phyloP scores from a whole-genome alignment of 2,329 filamentous ascomycete genomes.

The Arthrobotrys sphaeroides region DNA sequence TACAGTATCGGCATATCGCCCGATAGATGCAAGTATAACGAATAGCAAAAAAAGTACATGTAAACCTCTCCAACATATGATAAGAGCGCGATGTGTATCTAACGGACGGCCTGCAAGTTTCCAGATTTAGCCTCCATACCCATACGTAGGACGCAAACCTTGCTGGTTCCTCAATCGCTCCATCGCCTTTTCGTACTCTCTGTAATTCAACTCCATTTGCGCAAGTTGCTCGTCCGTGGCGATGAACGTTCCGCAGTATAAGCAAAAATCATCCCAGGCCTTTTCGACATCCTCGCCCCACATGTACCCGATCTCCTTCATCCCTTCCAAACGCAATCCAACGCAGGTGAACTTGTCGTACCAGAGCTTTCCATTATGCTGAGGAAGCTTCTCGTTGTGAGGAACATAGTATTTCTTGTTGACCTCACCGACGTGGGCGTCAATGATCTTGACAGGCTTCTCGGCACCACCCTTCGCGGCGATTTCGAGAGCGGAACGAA shows the following conservation, averaged over 20 bases:
- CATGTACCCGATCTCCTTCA: constrained; percentile 26
- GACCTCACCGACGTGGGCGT: constrained; percentile 17
- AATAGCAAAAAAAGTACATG: no score
- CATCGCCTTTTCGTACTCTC: background rate
- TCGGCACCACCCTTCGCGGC: background rate
- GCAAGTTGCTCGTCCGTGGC: constrained; percentile 19
- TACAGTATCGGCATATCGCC: no score
- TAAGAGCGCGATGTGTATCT: no score
- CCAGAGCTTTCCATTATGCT: constrained; percentile 31
- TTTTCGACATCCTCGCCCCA: constrained; percentile 30
- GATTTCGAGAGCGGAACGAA: constrained; percentile 10
- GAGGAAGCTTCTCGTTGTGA: constrained; percentile 23
- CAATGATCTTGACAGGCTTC: constrained; percentile 6
- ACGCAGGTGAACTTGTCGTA: constrained; percentile 14
- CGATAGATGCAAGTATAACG: no score
- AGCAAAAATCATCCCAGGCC: constrained; percentile 24
- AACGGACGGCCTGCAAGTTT: no score
- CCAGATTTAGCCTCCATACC: no score
- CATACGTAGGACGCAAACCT: no score
- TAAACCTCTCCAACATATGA: no score
- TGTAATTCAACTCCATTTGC: background rate
- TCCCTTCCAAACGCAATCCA: constrained; percentile 17
- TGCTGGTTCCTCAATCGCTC: background rate
- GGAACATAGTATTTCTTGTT: constrained; percentile 20
- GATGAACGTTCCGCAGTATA: constrained; percentile 39